Evolutionary conservation across 768 basidiomycete species (phyloP).

Genomic region (Tricholoma saponaceum): DNA sequence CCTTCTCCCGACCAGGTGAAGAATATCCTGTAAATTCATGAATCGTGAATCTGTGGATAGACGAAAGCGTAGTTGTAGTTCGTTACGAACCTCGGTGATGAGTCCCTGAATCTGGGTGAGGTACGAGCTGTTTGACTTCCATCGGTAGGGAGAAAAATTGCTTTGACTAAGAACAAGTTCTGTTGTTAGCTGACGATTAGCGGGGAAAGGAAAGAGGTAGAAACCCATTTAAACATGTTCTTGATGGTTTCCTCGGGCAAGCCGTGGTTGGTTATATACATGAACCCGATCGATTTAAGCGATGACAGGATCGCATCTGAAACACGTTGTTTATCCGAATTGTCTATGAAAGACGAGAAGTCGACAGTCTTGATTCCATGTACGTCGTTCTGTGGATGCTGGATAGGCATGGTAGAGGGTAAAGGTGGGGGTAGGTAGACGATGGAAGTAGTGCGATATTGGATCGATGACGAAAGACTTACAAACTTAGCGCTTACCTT

Average conservation of each 20-base stretch:
- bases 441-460: constrained; percentile 1
- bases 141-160: constrained; percentile 33
- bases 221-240: constrained; percentile 39
- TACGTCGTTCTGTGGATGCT: neutral
- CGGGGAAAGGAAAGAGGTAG: neutral
- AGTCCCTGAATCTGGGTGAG: constrained; percentile 39
- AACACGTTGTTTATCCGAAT: constrained; percentile 31
- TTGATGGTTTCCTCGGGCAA: constrained; percentile 32
- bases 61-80: constrained; percentile 12
- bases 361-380: constrained; percentile 23
- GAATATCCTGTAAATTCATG: constrained; percentile 29
- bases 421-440: constrained; percentile 20
- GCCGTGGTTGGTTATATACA: constrained; percentile 42
- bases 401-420: neutral
- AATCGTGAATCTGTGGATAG: constrained; percentile 20
- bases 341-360: constrained; percentile 39
- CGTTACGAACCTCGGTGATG: constrained; percentile 36
- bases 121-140: constrained; percentile 38
- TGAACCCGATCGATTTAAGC: constrained; percentile 44
- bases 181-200: neutral
- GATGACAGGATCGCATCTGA: constrained; percentile 39
- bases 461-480: no score
- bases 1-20: constrained; percentile 34
- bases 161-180: constrained; percentile 23
- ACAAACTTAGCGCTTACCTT: no score